Evolutionary conservation across 352 stramenopile species (phyloP), one percentile per base, ranked within the genome.

Genomic region (Phytophthora quininea): DNA sequence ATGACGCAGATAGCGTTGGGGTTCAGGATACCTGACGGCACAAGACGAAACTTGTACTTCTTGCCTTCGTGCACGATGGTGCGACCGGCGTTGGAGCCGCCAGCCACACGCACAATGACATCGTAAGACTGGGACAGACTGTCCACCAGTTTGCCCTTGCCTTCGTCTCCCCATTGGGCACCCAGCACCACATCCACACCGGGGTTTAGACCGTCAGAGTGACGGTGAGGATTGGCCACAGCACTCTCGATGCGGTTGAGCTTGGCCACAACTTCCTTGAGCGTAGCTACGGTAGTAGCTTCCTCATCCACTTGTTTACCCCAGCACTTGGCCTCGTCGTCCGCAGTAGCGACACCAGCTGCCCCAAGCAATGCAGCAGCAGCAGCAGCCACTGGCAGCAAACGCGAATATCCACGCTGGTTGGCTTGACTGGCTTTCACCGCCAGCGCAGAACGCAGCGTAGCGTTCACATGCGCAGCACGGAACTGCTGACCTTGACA

Each of bases 11-110:
- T 91, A 0, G 95, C 96, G 47, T 97, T 82, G 31, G 92, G 84
- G 78, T 99, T 98, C 43, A 99, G 77, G 58, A 99, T 98, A 50
- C 97, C 98, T 45, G 92, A 99, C 3, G 98, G 98, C 56, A 99
- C 84, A 5, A 99, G 79, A 84, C 99, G 98, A 82, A 99, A 99
- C 78, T 99, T 99, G 89, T 99, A 99, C 79, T 99, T 99, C 83
- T 98, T 98, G 51, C 93, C 88, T 49, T 99, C 84, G 56, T 98
- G 96, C 50, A 99, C 96, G 74, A 99, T 99, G 45, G 98, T 99
- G 85, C 99, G 98, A 31, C 98, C 98, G 30, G 98, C 97, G 86
- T 99, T 99, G 31, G 96, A 97, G 43, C 98, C 98, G 52, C 98
- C 91, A 11, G 96, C 97, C n/a, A 99, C 97, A 58, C 96, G 93